phyloP scores from a whole-genome alignment of 1,284 basidiomycete species.

The Sanguinoderma infundibulare region DNA sequence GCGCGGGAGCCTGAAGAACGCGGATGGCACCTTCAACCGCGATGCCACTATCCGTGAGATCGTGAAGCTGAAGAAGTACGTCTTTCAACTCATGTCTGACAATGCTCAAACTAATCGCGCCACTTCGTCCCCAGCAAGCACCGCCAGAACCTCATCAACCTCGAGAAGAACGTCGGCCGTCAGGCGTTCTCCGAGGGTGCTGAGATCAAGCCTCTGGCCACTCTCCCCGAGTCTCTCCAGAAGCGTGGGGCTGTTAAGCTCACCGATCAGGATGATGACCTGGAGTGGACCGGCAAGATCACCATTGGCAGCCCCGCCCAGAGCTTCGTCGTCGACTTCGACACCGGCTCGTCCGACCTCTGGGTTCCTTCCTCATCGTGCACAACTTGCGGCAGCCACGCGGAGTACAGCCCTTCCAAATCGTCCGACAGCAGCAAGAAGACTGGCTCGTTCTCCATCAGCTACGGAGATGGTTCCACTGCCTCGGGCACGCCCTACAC shows the following conservation, averaged over 20 bases:
- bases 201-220: slow-evolving; percentile 13
- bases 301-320: slow-evolving; percentile 27
- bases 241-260: slow-evolving; percentile 19
- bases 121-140: slow-evolving; percentile 22
- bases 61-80: slow-evolving; percentile 27
- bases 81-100: neutral
- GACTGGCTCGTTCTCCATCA: slow-evolving; percentile 44
- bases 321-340: slow-evolving; percentile 32
- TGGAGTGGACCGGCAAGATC: slow-evolving; percentile 26
- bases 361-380: slow-evolving; percentile 30
- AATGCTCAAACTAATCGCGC: neutral
- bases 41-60: slow-evolving; percentile 23
- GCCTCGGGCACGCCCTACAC: slow-evolving; percentile 54
- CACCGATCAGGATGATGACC: slow-evolving; percentile 20
- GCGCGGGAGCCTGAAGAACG: slow-evolving; percentile 26
- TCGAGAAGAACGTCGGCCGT: slow-evolving; percentile 28
- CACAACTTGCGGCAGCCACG: slow-evolving; percentile 20
- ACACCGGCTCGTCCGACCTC: slow-evolving; percentile 34
- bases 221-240: slow-evolving; percentile 8
- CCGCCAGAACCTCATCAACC: slow-evolving; percentile 24
- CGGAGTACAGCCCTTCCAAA: slow-evolving; percentile 36
- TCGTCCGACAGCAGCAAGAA: slow-evolving; percentile 43
- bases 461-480: slow-evolving; percentile 59
- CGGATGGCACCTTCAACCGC: slow-evolving; percentile 30
- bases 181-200: slow-evolving; percentile 14